These are phyloP conservation scores for Pseudogymnoascus sp. DNA, from an alignment of 2,329 filamentous ascomycete species.

Conservation along the genomic window DNA sequence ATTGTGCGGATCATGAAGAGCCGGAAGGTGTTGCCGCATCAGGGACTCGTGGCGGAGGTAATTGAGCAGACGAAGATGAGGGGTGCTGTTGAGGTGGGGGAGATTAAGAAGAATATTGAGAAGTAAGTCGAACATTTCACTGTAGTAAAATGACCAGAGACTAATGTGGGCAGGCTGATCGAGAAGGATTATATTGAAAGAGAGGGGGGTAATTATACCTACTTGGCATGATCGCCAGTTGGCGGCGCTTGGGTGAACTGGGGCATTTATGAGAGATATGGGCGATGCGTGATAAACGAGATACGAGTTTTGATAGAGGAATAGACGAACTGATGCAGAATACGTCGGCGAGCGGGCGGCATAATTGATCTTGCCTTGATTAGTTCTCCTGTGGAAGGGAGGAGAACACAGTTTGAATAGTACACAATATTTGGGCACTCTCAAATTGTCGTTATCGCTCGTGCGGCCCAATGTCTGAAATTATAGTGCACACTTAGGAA, in stretches of 20 bases:
- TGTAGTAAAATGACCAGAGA: conserved; percentile 22
- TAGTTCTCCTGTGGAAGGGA: not conserved
- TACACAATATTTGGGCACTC: not conserved
- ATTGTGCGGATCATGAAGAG: conserved; percentile 98
- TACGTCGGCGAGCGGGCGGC: not conserved
- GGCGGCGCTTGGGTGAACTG: not conserved
- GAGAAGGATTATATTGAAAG: conserved; percentile 91
- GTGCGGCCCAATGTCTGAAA: not conserved
- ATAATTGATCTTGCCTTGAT: not conserved
- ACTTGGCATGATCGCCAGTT: conserved; percentile 47
- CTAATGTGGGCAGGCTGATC: conserved; percentile 53
- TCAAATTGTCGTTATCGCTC: not conserved
- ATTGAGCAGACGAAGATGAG: conserved; percentile 83
- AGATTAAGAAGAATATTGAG: conserved; percentile 97
- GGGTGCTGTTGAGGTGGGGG: conserved; percentile 73
- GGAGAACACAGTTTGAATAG: not conserved
- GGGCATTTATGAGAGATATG: not conserved
- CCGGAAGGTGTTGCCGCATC: conserved; percentile 75
- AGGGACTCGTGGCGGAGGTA: conserved; percentile 83
- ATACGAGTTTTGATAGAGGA: not conserved
- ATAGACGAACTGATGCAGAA: not conserved
- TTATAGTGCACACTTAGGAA: no score
- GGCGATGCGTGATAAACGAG: not conserved
- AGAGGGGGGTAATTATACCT: conserved; percentile 60
- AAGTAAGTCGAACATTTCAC: conserved; percentile 48